Evolutionary conservation across 371 early-diverging fungal species (phyloP).

Genomic region (Rhizopus microsporus): DNA sequence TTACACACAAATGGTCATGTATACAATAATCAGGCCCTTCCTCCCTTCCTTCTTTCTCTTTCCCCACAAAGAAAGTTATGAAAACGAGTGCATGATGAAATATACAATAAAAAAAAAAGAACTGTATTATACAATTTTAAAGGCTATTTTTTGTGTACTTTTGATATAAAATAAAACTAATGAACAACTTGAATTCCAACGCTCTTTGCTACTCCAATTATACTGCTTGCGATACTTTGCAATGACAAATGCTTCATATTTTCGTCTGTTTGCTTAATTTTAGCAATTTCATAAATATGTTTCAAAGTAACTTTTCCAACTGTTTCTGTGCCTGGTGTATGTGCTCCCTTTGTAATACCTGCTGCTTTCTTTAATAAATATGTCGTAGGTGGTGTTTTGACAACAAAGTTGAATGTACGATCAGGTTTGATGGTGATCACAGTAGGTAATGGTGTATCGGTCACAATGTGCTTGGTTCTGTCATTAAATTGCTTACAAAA

Average conservation of each 20-base stretch:
- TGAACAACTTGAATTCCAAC: constrained; percentile 88
- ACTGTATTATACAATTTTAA: too few relatives aligned
- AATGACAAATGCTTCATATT: constrained; percentile 75
- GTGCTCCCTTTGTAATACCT: constrained; percentile 87
- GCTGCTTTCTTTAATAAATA: constrained; percentile 90
- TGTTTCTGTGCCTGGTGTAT: constrained; percentile 73
- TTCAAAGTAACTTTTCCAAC: constrained; percentile 86
- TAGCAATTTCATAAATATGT: constrained; percentile 94
- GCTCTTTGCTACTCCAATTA: constrained; percentile 82
- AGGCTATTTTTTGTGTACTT: too few relatives aligned
- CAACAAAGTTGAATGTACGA: constrained; percentile 86
- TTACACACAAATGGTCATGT: too few relatives aligned
- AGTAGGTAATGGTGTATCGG: constrained; percentile 85
- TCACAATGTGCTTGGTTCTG: constrained; percentile 83
- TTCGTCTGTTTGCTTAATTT: constrained; percentile 85
- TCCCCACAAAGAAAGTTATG: too few relatives aligned
- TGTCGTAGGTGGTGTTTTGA: constrained; percentile 88
- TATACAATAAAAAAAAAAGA: too few relatives aligned
- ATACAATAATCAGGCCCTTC: too few relatives aligned
- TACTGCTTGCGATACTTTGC: constrained; percentile 70
- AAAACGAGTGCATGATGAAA: too few relatives aligned
- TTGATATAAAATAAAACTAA: constrained; percentile 14
- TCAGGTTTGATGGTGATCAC: constrained; percentile 89
- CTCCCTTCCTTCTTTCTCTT: too few relatives aligned
- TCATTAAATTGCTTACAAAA: constrained; percentile 98